A percentile compares a stretch with the other conserved stretches of the same genome.
These are phyloP conservation scores for Citrus inodora DNA, from an alignment of 345 rosid genomes.

Conservation along the genomic window DNA sequence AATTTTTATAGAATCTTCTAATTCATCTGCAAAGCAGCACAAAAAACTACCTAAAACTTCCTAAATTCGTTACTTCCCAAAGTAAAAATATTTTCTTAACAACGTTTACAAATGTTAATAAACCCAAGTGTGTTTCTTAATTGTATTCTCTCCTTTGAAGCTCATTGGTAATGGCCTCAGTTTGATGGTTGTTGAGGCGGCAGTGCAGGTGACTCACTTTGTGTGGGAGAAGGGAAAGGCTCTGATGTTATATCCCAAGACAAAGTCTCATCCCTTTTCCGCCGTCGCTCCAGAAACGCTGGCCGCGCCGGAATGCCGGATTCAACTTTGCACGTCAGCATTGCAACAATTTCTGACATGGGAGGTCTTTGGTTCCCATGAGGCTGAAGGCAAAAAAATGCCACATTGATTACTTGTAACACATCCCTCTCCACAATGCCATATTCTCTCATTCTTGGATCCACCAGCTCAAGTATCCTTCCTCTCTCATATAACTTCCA, in stretches of 20 bases:
- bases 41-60: not conserved
- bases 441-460: conserved; percentile 38
- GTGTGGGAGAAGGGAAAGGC: conserved; percentile 37
- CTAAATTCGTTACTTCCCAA: not conserved
- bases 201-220: conserved; percentile 26
- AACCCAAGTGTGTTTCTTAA: too few relatives aligned
- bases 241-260: conserved; percentile 51
- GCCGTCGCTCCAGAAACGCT: conserved; percentile 32
- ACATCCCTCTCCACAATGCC: conserved; percentile 39
- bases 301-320: conserved; percentile 36
- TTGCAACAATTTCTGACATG: conserved; percentile 60
- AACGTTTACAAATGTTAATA: not conserved
- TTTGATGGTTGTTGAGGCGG: not conserved
- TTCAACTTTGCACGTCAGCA: conserved; percentile 45
- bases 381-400: conserved; percentile 59
- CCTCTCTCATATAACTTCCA: conserved; percentile 56
- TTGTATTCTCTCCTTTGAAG: not conserved
- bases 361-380: conserved; percentile 47
- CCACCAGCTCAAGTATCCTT: conserved; percentile 36
- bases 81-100: not conserved
- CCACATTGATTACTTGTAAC: conserved; percentile 40
- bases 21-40: not conserved
- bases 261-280: conserved; percentile 14
- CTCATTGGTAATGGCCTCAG: not conserved
- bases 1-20: not conserved